Conservation (phyloP, 345 rosid species). For the Citrus inodora region DNA sequence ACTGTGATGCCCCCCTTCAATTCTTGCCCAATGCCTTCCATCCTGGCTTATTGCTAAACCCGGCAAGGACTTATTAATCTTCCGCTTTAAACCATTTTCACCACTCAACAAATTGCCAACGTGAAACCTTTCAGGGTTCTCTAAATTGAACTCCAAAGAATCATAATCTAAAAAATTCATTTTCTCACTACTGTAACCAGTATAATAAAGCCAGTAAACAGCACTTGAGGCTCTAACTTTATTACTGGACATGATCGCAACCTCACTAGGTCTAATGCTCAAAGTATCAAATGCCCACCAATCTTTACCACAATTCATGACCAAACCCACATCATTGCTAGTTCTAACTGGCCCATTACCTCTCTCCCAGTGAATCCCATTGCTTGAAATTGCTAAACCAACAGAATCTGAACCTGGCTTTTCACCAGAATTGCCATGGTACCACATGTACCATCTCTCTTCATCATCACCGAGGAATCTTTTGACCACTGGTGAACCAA, state of each 20-base stretch:
- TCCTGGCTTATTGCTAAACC: conserved; percentile 87
- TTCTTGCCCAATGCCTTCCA: conserved; percentile 87
- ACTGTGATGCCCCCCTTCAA: conserved; percentile 85
- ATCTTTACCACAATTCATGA: conserved; percentile 55
- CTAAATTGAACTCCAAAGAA: conserved; percentile 21
- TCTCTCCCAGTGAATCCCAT: conserved; percentile 87
- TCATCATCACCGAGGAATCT: conserved; percentile 73
- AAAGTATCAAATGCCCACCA: conserved; percentile 89
- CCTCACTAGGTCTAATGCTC: conserved; percentile 66
- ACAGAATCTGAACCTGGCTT: conserved; percentile 40
- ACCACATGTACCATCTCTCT: conserved; percentile 96
- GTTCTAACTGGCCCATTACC: conserved; percentile 47
- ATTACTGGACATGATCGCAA: conserved; percentile 67
- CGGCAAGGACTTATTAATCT: conserved; percentile 49
- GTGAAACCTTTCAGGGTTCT: conserved; percentile 51
- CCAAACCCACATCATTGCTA: conserved; percentile 62
- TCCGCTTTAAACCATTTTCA: conserved; percentile 16
- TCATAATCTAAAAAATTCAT: conserved; percentile 27
- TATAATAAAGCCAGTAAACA: conserved; percentile 82
- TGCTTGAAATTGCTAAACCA: conserved; percentile 72
- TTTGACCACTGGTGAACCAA: conserved; percentile 86
- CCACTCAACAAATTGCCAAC: conserved; percentile 3
- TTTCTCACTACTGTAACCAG: conserved; percentile 53
- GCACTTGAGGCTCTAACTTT: conserved; percentile 57
- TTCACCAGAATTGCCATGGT: conserved; percentile 53